Evolutionary conservation across 345 rosid genomes (phyloP).

Genomic region (Xanthoceras sorbifolium): DNA sequence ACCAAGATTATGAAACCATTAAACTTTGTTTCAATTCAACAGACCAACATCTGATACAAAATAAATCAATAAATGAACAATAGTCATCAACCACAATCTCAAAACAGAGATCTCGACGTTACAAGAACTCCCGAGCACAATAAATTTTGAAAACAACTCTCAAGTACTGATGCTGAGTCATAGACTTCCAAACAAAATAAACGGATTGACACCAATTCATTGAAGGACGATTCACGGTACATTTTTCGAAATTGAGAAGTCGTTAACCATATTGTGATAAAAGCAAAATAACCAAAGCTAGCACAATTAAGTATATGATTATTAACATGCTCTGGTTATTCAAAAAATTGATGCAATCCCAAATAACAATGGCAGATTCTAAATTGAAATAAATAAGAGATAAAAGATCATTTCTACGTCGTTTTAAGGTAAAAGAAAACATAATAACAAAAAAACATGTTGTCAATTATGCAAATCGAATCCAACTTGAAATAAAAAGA

Average conservation of each 20-base stretch:
- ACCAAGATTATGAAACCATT: neutral
- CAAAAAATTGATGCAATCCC: neutral
- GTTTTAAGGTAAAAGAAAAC: neutral
- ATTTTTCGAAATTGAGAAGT: neutral
- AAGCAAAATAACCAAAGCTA: neutral
- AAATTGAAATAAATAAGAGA: neutral
- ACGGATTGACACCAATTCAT: neutral
- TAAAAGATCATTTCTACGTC: neutral
- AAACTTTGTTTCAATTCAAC: neutral
- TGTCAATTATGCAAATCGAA: neutral
- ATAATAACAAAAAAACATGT: neutral
- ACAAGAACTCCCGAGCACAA: neutral
- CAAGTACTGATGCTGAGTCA: too few species aligned
- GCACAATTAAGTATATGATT: neutral
- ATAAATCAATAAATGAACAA: neutral
- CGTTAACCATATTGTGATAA: neutral
- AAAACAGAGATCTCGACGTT: neutral
- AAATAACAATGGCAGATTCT: neutral
- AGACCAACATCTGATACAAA: constrained; percentile 1
- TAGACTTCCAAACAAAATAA: too few species aligned
- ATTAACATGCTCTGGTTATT: neutral
- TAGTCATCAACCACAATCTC: neutral
- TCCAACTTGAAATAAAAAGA: neutral
- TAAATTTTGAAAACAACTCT: too few species aligned
- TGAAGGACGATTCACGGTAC: neutral